These are phyloP conservation scores for Viridothelium virens DNA, from an alignment of 495 filamentous ascomycete species.

Conservation along the genomic window DNA sequence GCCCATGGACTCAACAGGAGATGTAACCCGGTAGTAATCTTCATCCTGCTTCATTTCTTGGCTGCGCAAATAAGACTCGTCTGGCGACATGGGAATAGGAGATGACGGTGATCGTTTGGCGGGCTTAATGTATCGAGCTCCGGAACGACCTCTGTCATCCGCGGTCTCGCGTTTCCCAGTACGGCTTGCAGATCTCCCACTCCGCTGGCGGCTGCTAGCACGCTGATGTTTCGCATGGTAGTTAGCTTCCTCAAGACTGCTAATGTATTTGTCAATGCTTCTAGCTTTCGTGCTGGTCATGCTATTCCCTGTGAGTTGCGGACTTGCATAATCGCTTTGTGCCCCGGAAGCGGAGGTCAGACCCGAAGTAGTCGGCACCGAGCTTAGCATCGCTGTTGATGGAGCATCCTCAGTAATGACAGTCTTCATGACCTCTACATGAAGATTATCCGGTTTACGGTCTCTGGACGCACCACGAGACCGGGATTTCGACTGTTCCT, in stretches of 20 bases:
- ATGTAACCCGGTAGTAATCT: slow-evolving; percentile 37
- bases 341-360: slow-evolving; percentile 4
- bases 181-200: slow-evolving; percentile 36
- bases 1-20: slow-evolving; percentile 33
- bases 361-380: slow-evolving; percentile 7
- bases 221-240: slow-evolving; percentile 51
- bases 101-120: slow-evolving; percentile 85
- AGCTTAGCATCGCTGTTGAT: slow-evolving; percentile 13
- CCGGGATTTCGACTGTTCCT: slow-evolving; percentile 47
- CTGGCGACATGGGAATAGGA: slow-evolving; percentile 84
- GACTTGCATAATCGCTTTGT: slow-evolving; percentile 22
- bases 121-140: slow-evolving; percentile 63
- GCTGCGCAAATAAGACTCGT: slow-evolving; percentile 45
- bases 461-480: slow-evolving; percentile 63
- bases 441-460: slow-evolving; percentile 73
- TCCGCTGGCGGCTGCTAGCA: slow-evolving; percentile 27
- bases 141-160: slow-evolving; percentile 57
- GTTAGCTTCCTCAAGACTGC: slow-evolving; percentile 70
- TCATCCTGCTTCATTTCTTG: slow-evolving; percentile 40
- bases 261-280: slow-evolving; percentile 79
- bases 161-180: slow-evolving; percentile 53
- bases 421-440: slow-evolving; percentile 37
- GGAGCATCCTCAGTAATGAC: slow-evolving; percentile 8
- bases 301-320: slow-evolving; percentile 33
- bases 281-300: slow-evolving; percentile 41